Base-by-base conservation (phyloP, 2,329 filamentous ascomycete species). In the Trichoderma sp. region DNA sequence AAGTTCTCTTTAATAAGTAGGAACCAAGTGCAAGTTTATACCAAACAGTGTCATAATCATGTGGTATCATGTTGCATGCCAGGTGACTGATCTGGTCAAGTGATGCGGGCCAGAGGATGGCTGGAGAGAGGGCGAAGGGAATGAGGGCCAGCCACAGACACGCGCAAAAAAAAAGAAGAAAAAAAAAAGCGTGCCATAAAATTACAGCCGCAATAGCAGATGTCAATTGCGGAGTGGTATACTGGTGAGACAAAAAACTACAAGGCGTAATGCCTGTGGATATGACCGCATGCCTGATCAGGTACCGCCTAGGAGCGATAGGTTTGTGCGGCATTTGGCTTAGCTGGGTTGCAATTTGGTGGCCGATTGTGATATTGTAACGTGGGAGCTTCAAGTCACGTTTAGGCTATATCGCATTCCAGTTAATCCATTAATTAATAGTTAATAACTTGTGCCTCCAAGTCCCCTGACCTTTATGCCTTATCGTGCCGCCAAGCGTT, bases 281-380 rank as follows among this genome's bases (percentile, higher is more conserved):
- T 49, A 24, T 49, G 47, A 21, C 21, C 47, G 47, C 47, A 49
- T 49, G 8, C n/a, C 5, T 49, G n/a, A 24, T 49, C 47, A 49
- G 47, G n/a, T 13, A 21, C 47, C 4, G 47, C 24, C 21, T 21
- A 24, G n/a, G 21, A 24, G n/a, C 11, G 47, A 13, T 49, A 16
- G 21, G 24, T 49, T 49, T 49, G 47, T 11, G n/a, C 10, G 10
- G 47, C 5, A 49, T 21, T 13, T 21, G 47, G 47, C 10, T 21
- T 24, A 49, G 58, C 35, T 60, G 37, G 35, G 58, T 60, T 60
- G 31, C 58, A 60, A 47, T 60, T 43, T 47, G 5, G 37, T 60
- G 24, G 24, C 24, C 21, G 35, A 43, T 60, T 60, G 24, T 60
- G 24, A 60, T 60, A 47, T 16, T 60, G 58, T 60, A 60, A 60